Base-by-base conservation (phyloP, 352 stramenopile genomes). In the Globisporangium camurandrum region DNA sequence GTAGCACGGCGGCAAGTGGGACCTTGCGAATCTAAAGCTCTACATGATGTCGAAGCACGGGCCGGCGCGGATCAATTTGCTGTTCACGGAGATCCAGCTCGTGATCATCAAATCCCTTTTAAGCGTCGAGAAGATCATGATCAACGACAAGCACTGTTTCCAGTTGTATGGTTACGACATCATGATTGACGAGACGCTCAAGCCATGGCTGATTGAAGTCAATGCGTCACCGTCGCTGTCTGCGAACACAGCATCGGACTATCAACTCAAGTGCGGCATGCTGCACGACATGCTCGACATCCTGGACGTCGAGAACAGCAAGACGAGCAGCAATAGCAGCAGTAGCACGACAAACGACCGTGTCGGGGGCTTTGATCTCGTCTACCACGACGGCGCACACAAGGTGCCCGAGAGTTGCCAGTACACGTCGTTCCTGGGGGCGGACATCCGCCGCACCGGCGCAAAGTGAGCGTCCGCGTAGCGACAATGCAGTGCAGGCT, bases 101-200 rank as follows among this genome's bases (percentile, higher is more conserved):
- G 78, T 93, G 43, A 93, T 90, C 52, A 87, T 95, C 56, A 87
- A 84, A 62, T 91, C 75, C 30, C 66, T 93, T 22, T 53, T 86
- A 45, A 89, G 78, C 33, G 87, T 97, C 27, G 88, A 97, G 65
- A 90, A 96, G 53, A 82, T 95, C 53, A 97, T 98, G 56, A 96
- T 98, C 49, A 92, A 95, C 50, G 92, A 97, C 70, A 96, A 96
- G 53, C 90, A 98, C 69, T 97, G 90, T 71, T 98, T 97, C 48
- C 86, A 98, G 58, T 70, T 98, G 16, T 98, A 97, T 62, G 93
- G 92, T 33, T 97, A 95, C 56, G 88, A 95, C 51, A 73, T 96
- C 37, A 91, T 97, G 75, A 93, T 96, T 42, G 88, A 96, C 53
- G 75, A 93, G 57, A 88, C 86, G 19, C 68, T 97, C 44, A 95